Percentiles rank a stretch among this genome's conserved stretches.
Conservation (phyloP, 495 filamentous ascomycete genomes). For the Lasiosphaeria hispida region DNA sequence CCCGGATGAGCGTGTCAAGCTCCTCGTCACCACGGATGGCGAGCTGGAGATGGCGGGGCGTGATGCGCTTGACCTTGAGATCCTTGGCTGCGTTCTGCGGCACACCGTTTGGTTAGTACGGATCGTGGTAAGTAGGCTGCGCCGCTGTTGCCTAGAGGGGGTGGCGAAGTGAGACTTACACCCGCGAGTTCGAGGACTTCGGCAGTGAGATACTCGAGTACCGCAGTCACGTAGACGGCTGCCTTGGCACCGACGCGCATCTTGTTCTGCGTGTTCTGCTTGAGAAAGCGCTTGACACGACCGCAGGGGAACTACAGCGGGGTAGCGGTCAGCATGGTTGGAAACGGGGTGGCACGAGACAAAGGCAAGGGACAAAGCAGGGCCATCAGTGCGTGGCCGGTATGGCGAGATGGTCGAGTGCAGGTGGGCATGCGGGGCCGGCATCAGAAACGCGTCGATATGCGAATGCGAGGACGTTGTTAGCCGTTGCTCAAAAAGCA, state of each 20-base stretch:
- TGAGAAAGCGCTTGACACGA: conserved; percentile 99
- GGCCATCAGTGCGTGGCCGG: no score
- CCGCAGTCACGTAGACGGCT: conserved; percentile 96
- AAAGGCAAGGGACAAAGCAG: not conserved
- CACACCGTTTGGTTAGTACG: not conserved
- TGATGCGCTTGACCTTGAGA: conserved; percentile 99
- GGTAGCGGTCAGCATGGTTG: conserved; percentile 33
- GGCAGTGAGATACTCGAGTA: conserved; percentile 96
- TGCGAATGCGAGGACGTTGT: not conserved
- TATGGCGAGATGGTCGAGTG: not conserved
- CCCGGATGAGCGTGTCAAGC: conserved; percentile 93
- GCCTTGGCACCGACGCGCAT: conserved; percentile 99
- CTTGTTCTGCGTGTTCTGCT: conserved; percentile 99
- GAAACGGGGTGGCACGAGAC: not conserved
- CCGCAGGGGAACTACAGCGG: conserved; percentile 86
- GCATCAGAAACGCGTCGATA: not conserved
- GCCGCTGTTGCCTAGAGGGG: conserved; percentile 14
- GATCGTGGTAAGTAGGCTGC: conserved; percentile 3
- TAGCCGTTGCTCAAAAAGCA: not conserved
- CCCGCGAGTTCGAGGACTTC: conserved; percentile 98
- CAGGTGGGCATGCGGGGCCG: not conserved
- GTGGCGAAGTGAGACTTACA: conserved; percentile 44
- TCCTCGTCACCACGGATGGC: conserved; percentile 99
- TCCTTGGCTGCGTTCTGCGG: conserved; percentile 91
- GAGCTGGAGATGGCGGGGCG: conserved; percentile 94